Conservation (phyloP, 129 eudicot genomes). For the Dittrichia graveolens region DNA sequence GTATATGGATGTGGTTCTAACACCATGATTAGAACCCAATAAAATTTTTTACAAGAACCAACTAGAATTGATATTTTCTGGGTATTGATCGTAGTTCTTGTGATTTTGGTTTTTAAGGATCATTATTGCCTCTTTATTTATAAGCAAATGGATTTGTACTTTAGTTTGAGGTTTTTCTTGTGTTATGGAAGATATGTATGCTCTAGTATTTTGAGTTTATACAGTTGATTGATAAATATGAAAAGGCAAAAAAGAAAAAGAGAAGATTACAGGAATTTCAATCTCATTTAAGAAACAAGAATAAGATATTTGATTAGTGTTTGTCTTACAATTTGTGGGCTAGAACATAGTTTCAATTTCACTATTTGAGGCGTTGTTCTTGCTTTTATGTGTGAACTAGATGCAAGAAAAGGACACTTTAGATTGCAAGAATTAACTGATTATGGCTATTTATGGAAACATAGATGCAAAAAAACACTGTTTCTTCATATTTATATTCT, state of each 20-base stretch:
- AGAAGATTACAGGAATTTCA: background rate
- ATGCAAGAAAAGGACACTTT: background rate
- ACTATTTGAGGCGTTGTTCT: background rate
- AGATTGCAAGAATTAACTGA: too few relatives aligned
- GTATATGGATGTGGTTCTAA: background rate
- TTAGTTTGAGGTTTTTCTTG: background rate
- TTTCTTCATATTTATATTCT: background rate
- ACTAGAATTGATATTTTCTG: background rate
- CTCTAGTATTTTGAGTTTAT: background rate
- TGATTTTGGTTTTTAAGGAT: slow-evolving; percentile 1
- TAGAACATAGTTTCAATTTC: background rate
- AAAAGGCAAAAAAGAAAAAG: background rate
- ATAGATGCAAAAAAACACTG: background rate
- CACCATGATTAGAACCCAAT: slow-evolving; percentile 1
- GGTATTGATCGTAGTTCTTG: background rate
- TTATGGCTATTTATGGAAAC: too few relatives aligned
- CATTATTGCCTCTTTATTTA: background rate
- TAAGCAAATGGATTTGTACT: background rate
- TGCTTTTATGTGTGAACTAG: background rate
- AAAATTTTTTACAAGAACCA: slow-evolving; percentile 8
- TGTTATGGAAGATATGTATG: slow-evolving; percentile 4
- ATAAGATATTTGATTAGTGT: background rate
- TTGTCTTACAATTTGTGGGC: background rate
- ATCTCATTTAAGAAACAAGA: background rate
- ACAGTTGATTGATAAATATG: background rate